Percentiles rank a stretch among this genome's conserved stretches.
Conservation (phyloP, 2,329 filamentous ascomycete species). For the Monilinia laxa region DNA sequence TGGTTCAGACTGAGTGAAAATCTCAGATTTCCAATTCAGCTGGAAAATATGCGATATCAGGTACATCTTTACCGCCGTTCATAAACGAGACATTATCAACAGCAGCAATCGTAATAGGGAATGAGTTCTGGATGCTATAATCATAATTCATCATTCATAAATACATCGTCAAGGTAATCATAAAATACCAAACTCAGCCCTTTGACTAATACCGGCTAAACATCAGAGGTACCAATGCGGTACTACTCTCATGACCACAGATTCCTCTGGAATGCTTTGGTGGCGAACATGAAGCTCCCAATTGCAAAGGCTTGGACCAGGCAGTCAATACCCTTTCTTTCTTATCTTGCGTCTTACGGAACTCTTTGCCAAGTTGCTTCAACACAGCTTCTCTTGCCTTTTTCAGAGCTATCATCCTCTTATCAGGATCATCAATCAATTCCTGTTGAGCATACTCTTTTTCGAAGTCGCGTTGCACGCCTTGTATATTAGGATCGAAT, state of each 20-base stretch:
- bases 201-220: slow-evolving; percentile 48
- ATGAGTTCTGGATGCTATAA: slow-evolving; percentile 3
- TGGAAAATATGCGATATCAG: slow-evolving; percentile 96
- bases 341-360: slow-evolving; percentile 38
- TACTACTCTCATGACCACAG: slow-evolving; percentile 49
- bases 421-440: slow-evolving; percentile 57
- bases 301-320: slow-evolving; percentile 16
- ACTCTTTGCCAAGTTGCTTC: slow-evolving; percentile 57
- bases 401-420: slow-evolving; percentile 54
- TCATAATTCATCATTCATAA: slow-evolving; percentile 34
- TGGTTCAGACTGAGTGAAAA: slow-evolving; percentile 77
- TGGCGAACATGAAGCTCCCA: slow-evolving; percentile 28
- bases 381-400: slow-evolving; percentile 62
- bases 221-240: slow-evolving; percentile 58
- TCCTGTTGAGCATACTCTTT: slow-evolving; percentile 56
- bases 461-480: slow-evolving; percentile 58
- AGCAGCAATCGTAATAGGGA: slow-evolving; percentile 3
- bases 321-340: slow-evolving; percentile 25
- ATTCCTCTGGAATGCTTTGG: slow-evolving; percentile 31
- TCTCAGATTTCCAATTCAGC: slow-evolving; percentile 74
- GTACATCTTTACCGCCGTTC: slow-evolving; percentile 71
- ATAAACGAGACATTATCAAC: slow-evolving; percentile 22
- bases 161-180: slow-evolving; percentile 12
- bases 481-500: slow-evolving; percentile 53
- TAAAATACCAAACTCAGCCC: slow-evolving; percentile 14